phyloP scores from a whole-genome alignment of 2,329 filamentous ascomycete species.

The Ceratocystis ficicola region DNA sequence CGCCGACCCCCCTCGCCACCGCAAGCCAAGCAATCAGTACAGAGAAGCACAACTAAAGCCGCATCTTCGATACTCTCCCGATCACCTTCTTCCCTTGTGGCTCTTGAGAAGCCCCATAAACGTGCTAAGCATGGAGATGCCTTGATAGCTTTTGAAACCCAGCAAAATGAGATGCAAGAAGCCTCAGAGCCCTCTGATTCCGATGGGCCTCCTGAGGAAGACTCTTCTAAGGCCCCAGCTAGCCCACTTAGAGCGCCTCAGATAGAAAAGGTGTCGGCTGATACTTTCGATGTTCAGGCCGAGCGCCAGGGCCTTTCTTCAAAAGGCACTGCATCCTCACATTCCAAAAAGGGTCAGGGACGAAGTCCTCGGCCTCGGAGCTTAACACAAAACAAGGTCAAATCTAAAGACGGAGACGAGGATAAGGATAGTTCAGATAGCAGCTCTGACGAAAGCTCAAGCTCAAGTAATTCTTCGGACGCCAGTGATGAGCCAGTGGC shows the following conservation, averaged over 20 bases:
- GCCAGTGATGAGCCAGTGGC: slow-evolving; percentile 16
- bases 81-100: not conserved
- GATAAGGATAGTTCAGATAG: slow-evolving; percentile 12
- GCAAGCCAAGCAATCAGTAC: not conserved
- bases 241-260: not conserved
- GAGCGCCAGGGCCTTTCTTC: not conserved
- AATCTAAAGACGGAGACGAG: not conserved
- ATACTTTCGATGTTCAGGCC: not conserved
- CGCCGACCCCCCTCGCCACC: not conserved
- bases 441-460: slow-evolving; percentile 2
- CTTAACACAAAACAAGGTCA: not conserved
- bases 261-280: not conserved
- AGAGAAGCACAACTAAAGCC: not conserved
- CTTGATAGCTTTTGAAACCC: not conserved
- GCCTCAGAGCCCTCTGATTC: slow-evolving; percentile 28
- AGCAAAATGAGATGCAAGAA: not conserved
- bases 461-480: slow-evolving; percentile 17
- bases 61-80: not conserved
- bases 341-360: not conserved
- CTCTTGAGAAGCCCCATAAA: not conserved
- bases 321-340: not conserved
- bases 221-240: not conserved
- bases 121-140: not conserved
- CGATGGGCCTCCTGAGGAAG: slow-evolving; percentile 23
- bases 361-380: not conserved